Percentiles rank a stretch among this genome's conserved stretches.
phyloP scores from a whole-genome alignment of 306 rosid species.

The Oxytropis ochrocephala region DNA sequence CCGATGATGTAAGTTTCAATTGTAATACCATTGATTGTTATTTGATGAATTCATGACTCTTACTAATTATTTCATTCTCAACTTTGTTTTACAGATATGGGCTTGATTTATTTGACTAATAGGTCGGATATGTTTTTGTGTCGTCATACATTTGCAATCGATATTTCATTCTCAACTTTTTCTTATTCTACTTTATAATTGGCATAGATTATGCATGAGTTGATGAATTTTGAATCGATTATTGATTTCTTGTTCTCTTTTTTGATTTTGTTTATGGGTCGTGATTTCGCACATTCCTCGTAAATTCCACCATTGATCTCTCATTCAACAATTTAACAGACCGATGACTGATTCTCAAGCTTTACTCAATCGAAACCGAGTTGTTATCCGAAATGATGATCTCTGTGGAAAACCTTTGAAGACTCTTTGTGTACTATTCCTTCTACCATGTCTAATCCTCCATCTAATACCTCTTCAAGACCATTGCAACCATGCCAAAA shows the following conservation, averaged over 20 bases:
- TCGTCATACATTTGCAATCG: background rate
- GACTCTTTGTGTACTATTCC: constrained; percentile 66
- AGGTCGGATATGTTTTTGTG: background rate
- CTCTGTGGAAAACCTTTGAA: constrained; percentile 88
- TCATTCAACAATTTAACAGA: constrained; percentile 84
- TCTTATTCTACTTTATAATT: no score
- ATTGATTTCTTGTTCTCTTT: no score
- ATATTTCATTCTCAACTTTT: no score
- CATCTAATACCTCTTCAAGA: constrained; percentile 64
- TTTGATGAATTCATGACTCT: no score
- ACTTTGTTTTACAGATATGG: constrained; percentile 50
- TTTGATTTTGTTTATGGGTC: no score
- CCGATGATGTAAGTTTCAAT: constrained; percentile 53
- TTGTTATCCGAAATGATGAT: constrained; percentile 55
- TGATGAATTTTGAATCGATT: no score
- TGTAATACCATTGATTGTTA: background rate
- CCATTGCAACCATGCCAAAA: constrained; percentile 83
- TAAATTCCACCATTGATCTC: constrained; percentile 63
- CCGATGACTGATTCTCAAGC: constrained; percentile 50
- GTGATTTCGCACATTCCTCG: constrained; percentile 22
- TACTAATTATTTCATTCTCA: no score
- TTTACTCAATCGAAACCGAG: constrained; percentile 50
- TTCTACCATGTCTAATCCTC: constrained; percentile 57
- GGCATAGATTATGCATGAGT: no score
- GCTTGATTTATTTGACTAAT: constrained; percentile 59